Conservation (phyloP, 2,329 filamentous ascomycete species). For the Colletotrichum higginsianum region DNA sequence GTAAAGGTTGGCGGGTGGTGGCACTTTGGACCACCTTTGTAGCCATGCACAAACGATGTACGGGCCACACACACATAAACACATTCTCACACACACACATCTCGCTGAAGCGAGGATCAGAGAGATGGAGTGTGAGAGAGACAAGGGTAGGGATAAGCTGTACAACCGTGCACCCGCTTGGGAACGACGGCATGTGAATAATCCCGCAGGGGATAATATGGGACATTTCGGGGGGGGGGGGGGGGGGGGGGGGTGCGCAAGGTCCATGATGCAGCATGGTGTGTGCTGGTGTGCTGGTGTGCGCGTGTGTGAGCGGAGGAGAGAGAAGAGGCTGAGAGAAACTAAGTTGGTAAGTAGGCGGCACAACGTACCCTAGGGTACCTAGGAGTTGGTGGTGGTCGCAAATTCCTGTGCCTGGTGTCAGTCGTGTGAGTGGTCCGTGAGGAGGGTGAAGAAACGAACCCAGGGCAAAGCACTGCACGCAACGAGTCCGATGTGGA, state of each 20-base stretch:
- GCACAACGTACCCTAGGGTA: no score
- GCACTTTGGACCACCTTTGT: conserved; percentile 31
- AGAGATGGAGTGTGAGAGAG: conserved; percentile 3
- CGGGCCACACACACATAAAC: conserved; percentile 9
- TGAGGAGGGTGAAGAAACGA: conserved; percentile 31
- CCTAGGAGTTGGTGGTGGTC: not conserved
- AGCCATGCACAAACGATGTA: conserved; percentile 25
- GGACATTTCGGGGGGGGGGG: not conserved
- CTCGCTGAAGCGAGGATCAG: conserved; percentile 21
- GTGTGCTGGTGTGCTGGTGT: conserved; percentile 6
- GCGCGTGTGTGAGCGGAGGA: conserved; percentile 9
- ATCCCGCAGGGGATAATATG: conserved; percentile 37
- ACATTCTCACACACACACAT: conserved; percentile 9
- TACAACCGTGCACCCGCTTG: conserved; percentile 41
- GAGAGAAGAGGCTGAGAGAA: conserved; percentile 8
- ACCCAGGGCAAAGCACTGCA: conserved; percentile 29
- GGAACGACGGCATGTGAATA: conserved; percentile 39
- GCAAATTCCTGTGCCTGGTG: conserved; percentile 14
- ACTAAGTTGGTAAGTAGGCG: not conserved
- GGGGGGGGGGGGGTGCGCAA: conserved; percentile 4
- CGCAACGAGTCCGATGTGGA: conserved; percentile 31
- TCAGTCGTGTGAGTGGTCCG: conserved; percentile 21
- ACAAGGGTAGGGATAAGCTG: conserved; percentile 35
- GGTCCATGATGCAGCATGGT: conserved; percentile 24
- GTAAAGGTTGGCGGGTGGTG: conserved; percentile 32